A percentile compares a stretch with the other conserved stretches of the same genome.
Conservation (phyloP, 202 grass and related monocot genomes). For the Schoenoplectus triqueter region DNA sequence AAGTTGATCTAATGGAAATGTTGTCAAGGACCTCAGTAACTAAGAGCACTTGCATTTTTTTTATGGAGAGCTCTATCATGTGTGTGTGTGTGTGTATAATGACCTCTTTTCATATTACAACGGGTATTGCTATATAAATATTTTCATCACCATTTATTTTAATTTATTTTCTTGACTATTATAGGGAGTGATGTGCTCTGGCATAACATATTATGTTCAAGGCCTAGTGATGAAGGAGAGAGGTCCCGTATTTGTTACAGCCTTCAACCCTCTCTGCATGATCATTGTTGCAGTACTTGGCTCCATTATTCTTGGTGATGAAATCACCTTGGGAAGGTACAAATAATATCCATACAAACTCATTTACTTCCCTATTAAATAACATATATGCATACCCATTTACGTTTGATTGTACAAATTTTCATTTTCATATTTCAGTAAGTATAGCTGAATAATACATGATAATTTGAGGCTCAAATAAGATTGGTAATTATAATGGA, state of each 20-base stretch:
- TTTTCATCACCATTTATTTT: background rate
- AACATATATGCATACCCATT: background rate
- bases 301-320: constrained; percentile 76
- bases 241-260: constrained; percentile 84
- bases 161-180: constrained; percentile 7
- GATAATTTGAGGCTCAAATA: background rate
- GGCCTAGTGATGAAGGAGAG: constrained; percentile 77
- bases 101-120: background rate
- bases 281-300: constrained; percentile 74
- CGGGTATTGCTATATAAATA: background rate
- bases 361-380: background rate
- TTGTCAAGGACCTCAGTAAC: background rate
- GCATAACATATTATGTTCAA: constrained; percentile 79
- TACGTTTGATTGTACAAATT: background rate
- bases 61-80: no score
- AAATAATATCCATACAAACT: background rate
- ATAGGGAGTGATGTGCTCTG: constrained; percentile 81
- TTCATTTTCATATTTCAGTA: constrained; percentile 5
- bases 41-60: background rate
- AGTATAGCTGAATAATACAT: background rate
- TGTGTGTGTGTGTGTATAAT: no score
- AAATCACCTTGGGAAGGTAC: constrained; percentile 80
- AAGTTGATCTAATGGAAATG: background rate
- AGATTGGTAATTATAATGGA: background rate
- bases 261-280: constrained; percentile 89